phyloP scores from a whole-genome alignment of 2,329 filamentous ascomycete genomes.

The Xylaria sp. region DNA sequence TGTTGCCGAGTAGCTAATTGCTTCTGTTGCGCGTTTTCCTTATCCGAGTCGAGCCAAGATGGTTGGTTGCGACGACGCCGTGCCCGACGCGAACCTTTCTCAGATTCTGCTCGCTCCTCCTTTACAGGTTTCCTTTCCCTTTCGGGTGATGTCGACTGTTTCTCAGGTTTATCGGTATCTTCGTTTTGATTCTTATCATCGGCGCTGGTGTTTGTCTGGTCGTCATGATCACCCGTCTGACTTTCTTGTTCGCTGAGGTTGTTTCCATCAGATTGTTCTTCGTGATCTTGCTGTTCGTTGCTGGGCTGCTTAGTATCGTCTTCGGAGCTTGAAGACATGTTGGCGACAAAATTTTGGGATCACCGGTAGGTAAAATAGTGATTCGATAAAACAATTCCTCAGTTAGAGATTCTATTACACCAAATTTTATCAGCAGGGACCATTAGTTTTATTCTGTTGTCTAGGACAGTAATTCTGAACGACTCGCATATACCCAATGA shows the following conservation, averaged over 20 bases:
- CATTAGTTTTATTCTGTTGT: slow-evolving; percentile 43
- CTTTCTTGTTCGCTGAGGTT: slow-evolving; percentile 23
- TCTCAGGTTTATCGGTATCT: slow-evolving; percentile 36
- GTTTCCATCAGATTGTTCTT: slow-evolving; percentile 30
- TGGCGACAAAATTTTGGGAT: slow-evolving; percentile 3
- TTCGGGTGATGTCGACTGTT: slow-evolving; percentile 53
- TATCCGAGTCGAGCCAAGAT: slow-evolving; percentile 46
- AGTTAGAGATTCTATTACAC: background rate
- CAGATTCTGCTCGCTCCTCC: slow-evolving; percentile 43
- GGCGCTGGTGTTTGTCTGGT: slow-evolving; percentile 9
- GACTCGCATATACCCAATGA: slow-evolving; percentile 23
- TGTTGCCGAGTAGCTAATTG: slow-evolving; percentile 46
- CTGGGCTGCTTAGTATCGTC: slow-evolving; percentile 18
- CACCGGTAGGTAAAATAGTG: background rate
- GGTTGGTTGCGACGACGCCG: slow-evolving; percentile 50
- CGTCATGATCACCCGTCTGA: slow-evolving; percentile 28
- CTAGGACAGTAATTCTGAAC: slow-evolving; percentile 14
- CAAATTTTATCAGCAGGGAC: slow-evolving; percentile 3
- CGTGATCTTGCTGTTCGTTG: slow-evolving; percentile 18
- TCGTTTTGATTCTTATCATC: slow-evolving; percentile 28
- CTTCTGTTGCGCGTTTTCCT: slow-evolving; percentile 47
- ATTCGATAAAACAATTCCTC: slow-evolving; percentile 7
- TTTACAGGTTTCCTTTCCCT: slow-evolving; percentile 44
- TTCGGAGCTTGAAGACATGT: slow-evolving; percentile 29
- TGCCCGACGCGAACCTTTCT: slow-evolving; percentile 44